Evolutionary conservation across 306 rosid genomes (phyloP).

Genomic region (Ammopiptanthus mongolicus): DNA sequence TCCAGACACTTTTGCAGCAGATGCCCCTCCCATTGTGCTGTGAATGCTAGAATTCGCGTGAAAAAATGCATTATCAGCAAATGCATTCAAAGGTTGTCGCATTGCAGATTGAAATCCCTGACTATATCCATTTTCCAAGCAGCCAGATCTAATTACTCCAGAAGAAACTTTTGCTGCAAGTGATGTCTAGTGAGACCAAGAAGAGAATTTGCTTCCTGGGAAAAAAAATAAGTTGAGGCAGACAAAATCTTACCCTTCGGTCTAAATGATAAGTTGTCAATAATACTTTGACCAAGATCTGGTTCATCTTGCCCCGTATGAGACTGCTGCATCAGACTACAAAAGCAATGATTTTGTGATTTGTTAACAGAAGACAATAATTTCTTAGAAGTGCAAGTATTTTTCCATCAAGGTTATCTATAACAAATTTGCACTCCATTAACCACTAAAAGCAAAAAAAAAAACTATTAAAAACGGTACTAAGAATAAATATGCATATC

Average conservation of each 20-base stretch:
- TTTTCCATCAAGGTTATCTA: constrained; percentile 23
- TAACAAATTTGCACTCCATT: constrained; percentile 13
- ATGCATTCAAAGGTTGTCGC: constrained; percentile 33
- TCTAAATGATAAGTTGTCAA: constrained; percentile 38
- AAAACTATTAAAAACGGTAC: background rate
- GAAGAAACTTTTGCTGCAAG: constrained; percentile 35
- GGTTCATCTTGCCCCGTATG: constrained; percentile 46
- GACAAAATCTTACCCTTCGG: constrained; percentile 35
- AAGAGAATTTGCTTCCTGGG: background rate
- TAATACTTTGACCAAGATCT: constrained; percentile 39
- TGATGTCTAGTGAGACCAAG: constrained; percentile 16
- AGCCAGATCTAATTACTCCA: constrained; percentile 39
- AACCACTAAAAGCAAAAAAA: background rate
- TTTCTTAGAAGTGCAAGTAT: background rate
- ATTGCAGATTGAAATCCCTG: constrained; percentile 48
- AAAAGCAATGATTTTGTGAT: constrained; percentile 24
- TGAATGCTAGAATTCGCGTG: constrained; percentile 45
- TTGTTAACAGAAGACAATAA: constrained; percentile 8
- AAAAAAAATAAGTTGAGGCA: constrained; percentile 4
- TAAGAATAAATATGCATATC: background rate
- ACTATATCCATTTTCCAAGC: constrained; percentile 40
- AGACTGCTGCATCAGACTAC: constrained; percentile 50
- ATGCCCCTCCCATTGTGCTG: constrained; percentile 34
- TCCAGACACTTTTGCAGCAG: constrained; percentile 35
- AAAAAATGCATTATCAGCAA: constrained; percentile 39